A percentile compares a stretch with the other conserved stretches of the same genome.
phyloP scores from a whole-genome alignment of 164 flowering plant genomes.

The Umbilicus rupestris region DNA sequence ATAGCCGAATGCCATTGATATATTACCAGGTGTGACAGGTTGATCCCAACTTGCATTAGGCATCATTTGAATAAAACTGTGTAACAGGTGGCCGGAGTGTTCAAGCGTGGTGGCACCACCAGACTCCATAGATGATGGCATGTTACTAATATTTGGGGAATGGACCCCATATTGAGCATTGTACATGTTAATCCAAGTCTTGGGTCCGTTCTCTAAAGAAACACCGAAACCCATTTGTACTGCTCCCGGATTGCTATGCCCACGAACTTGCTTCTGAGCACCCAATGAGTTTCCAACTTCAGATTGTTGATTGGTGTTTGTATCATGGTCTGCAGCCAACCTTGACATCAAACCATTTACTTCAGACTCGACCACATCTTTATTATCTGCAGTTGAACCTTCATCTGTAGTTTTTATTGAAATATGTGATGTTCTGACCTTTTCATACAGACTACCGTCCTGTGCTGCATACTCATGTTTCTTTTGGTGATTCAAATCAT shows the following conservation, averaged over 20 bases:
- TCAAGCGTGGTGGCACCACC: conserved; percentile 17
- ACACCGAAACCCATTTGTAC: conserved; percentile 31
- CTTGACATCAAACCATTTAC: conserved; percentile 62
- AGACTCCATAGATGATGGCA: background rate
- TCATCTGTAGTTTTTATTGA: conserved; percentile 59
- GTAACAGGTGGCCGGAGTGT: conserved; percentile 24
- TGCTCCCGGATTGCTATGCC: conserved; percentile 8
- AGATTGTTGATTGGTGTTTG: conserved; percentile 22
- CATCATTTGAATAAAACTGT: conserved; percentile 35
- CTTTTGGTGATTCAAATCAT: conserved; percentile 44
- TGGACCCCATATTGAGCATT: conserved; percentile 28
- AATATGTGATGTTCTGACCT: conserved; percentile 43
- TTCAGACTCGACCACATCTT: conserved; percentile 88
- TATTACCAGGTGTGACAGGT: conserved; percentile 34
- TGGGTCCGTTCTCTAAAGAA: conserved; percentile 34
- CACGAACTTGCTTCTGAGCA: background rate
- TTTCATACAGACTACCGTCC: conserved; percentile 34
- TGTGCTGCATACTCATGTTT: conserved; percentile 49
- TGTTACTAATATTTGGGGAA: conserved; percentile 14
- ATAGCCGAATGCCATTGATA: conserved; percentile 54
- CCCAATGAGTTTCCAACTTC: background rate
- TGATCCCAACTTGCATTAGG: conserved; percentile 37
- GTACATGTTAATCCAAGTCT: conserved; percentile 24
- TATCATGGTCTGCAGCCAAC: conserved; percentile 33
- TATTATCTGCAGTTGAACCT: conserved; percentile 77